phyloP scores from a whole-genome alignment of 2,329 filamentous ascomycete genomes.

The Cytospora schulzeri region DNA sequence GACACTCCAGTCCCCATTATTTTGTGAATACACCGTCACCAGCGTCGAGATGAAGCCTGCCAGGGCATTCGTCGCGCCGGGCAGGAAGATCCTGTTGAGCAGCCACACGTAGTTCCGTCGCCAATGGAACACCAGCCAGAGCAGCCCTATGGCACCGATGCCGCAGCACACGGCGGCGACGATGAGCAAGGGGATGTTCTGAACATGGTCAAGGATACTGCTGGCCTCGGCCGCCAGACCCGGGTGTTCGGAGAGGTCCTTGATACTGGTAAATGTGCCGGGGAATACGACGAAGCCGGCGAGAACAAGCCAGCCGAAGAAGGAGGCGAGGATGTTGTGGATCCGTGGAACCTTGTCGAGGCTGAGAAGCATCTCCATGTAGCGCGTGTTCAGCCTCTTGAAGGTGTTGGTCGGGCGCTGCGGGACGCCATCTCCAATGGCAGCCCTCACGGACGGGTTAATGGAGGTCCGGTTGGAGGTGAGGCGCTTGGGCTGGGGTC shows the following conservation, averaged over 20 bases:
- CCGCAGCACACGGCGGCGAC: slow-evolving; percentile 48
- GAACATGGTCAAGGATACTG: background rate
- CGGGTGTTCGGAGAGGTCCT: slow-evolving; percentile 13
- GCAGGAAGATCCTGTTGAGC: slow-evolving; percentile 52
- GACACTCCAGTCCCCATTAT: slow-evolving; percentile 45
- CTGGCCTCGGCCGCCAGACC: slow-evolving; percentile 2
- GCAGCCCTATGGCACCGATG: slow-evolving; percentile 43
- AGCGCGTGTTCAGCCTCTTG: slow-evolving; percentile 32
- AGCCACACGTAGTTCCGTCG: slow-evolving; percentile 56
- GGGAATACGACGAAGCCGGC: slow-evolving; percentile 57
- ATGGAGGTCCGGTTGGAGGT: slow-evolving; percentile 4
- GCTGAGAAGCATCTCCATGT: slow-evolving; percentile 49
- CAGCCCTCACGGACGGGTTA: background rate
- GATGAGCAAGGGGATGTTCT: slow-evolving; percentile 41
- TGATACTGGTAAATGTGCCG: slow-evolving; percentile 50
- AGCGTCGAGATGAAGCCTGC: slow-evolving; percentile 54
- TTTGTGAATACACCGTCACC: slow-evolving; percentile 52
- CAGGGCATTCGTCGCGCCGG: slow-evolving; percentile 48
- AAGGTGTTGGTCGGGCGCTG: slow-evolving; percentile 18
- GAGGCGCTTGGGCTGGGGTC: background rate
- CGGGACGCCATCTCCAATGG: background rate
- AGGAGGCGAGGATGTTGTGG: slow-evolving; percentile 49
- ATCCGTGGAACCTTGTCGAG: slow-evolving; percentile 47
- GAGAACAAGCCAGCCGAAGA: slow-evolving; percentile 52
- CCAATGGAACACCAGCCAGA: slow-evolving; percentile 46